phyloP scores from a whole-genome alignment of 1,284 basidiomycete species.

The Ustanciosporium gigantosporum region DNA sequence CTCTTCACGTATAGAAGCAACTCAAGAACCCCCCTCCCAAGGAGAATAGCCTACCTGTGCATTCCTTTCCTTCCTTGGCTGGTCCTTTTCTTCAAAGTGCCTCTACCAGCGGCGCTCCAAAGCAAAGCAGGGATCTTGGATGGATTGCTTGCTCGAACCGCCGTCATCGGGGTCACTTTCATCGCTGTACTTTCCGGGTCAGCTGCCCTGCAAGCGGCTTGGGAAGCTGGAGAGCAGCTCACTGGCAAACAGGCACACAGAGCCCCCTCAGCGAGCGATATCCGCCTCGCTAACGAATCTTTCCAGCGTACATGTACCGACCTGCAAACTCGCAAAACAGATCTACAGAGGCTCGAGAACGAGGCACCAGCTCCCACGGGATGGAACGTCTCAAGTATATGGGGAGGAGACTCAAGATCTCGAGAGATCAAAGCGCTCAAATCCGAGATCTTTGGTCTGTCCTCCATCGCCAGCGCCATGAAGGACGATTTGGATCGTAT shows the following conservation, averaged over 20 bases:
- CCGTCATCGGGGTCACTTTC: conserved; percentile 62
- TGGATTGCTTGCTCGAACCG: conserved; percentile 55
- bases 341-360: conserved; percentile 34
- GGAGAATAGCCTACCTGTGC: conserved; percentile 25
- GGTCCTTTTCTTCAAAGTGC: conserved; percentile 52
- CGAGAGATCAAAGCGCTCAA: conserved; percentile 57
- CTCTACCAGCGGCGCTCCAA: conserved; percentile 41
- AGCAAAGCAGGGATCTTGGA: conserved; percentile 21
- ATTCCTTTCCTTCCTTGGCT: conserved; percentile 51
- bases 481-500: conserved; percentile 59
- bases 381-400: conserved; percentile 15
- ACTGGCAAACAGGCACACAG: conserved; percentile 22
- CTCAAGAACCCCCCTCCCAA: conserved; percentile 10
- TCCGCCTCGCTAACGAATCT: conserved; percentile 22
- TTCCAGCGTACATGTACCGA: conserved; percentile 42
- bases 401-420: conserved; percentile 23
- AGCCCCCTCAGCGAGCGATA: conserved; percentile 18
- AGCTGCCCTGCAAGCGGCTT: conserved; percentile 62
- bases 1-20: conserved; percentile 48
- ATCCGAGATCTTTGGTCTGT: conserved; percentile 61
- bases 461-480: conserved; percentile 61
- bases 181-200: conserved; percentile 62
- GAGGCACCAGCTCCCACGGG: conserved; percentile 6
- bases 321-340: conserved; percentile 32
- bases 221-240: conserved; percentile 61